phyloP scores from a whole-genome alignment of 805 yeast genomes.

The Schwanniomyces yamadae region DNA sequence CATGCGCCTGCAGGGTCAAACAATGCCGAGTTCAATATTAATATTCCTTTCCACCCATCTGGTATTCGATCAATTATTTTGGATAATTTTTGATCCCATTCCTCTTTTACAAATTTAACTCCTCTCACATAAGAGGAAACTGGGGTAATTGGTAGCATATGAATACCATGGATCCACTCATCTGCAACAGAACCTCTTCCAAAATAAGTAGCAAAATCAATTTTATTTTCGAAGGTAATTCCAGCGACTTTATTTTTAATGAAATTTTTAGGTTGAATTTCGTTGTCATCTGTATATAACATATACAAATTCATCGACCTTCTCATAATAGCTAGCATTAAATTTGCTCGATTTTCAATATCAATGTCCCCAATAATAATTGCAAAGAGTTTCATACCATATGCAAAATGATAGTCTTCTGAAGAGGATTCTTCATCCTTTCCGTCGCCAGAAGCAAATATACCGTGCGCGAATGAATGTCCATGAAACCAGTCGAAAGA shows the following conservation, averaged over 20 bases:
- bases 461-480: constrained; percentile 78
- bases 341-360: constrained; percentile 53
- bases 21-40: constrained; percentile 73
- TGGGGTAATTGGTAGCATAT: constrained; percentile 73
- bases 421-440: constrained; percentile 73
- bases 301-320: constrained; percentile 56
- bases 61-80: constrained; percentile 47
- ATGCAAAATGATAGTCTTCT: constrained; percentile 71
- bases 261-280: constrained; percentile 53
- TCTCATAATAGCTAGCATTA: constrained; percentile 60
- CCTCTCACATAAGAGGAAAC: constrained; percentile 59
- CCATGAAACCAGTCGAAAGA: constrained; percentile 76
- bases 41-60: constrained; percentile 72
- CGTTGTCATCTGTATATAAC: constrained; percentile 53
- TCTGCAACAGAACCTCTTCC: constrained; percentile 56
- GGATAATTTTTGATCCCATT: constrained; percentile 56
- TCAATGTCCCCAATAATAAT: constrained; percentile 50
- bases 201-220: constrained; percentile 73
- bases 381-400: constrained; percentile 69
- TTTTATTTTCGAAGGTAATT: constrained; percentile 68
- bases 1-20: constrained; percentile 56
- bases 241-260: constrained; percentile 70
- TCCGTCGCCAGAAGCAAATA: constrained; percentile 70
- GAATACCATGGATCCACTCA: constrained; percentile 77
- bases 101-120: constrained; percentile 55